Conservation (phyloP, 306 rosid genomes). For the Mimosa bimucronata region DNA sequence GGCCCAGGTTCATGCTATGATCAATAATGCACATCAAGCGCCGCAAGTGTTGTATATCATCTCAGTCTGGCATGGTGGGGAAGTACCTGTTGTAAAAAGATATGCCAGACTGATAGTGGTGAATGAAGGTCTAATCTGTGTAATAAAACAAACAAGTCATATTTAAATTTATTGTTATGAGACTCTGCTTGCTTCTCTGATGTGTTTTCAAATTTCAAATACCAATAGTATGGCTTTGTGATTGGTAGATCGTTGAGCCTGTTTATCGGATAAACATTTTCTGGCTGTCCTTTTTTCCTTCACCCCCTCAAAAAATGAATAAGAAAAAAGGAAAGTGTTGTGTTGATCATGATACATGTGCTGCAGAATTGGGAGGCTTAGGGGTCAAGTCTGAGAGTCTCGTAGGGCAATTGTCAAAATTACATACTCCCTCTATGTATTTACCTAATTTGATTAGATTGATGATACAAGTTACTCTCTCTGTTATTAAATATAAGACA, state of each 20-base stretch:
- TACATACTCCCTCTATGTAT: no score
- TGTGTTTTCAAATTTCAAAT: slow-evolving; percentile 26
- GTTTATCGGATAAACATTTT: neutral
- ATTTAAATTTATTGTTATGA: neutral
- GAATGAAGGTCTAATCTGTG: slow-evolving; percentile 9
- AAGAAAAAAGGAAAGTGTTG: neutral
- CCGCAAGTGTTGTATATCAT: neutral
- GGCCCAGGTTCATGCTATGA: slow-evolving; percentile 89
- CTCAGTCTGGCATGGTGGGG: slow-evolving; percentile 27
- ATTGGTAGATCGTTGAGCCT: slow-evolving; percentile 15
- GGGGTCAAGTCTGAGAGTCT: neutral
- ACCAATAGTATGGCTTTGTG: slow-evolving; percentile 3
- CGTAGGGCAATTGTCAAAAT: no score
- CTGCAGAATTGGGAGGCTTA: neutral
- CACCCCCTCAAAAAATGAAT: neutral
- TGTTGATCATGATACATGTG: neutral
- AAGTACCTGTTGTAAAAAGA: slow-evolving; percentile 19
- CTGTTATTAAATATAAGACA: no score
- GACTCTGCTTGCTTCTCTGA: slow-evolving; percentile 1
- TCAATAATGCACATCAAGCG: slow-evolving; percentile 50
- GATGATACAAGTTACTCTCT: no score
- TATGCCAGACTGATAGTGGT: slow-evolving; percentile 23
- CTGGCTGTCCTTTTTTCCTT: neutral
- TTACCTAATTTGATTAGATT: no score
- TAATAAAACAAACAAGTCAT: slow-evolving; percentile 19